These are phyloP conservation scores for Skeletonema grethae DNA, from an alignment of 108 stramenopile genomes.

Conservation along the genomic window DNA sequence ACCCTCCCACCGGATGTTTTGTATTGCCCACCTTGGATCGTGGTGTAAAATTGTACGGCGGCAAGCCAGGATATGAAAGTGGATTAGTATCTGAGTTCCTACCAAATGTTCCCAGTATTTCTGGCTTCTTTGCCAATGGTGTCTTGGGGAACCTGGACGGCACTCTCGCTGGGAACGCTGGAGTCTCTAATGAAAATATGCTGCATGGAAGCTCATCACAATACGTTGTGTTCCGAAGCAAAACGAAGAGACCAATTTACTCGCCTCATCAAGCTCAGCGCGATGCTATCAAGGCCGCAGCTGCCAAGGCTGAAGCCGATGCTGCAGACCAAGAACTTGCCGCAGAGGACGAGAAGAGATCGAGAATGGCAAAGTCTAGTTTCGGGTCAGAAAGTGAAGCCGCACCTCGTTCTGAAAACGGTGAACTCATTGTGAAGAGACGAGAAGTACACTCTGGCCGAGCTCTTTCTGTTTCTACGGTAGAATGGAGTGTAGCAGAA, in stretches of 20 bases:
- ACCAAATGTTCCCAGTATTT: slow-evolving; percentile 60
- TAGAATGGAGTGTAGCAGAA: slow-evolving; percentile 91
- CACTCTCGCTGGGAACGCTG: slow-evolving; percentile 20
- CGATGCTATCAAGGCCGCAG: slow-evolving; percentile 34
- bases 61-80: slow-evolving; percentile 78
- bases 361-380: slow-evolving; percentile 15
- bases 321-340: slow-evolving; percentile 34
- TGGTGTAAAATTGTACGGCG: slow-evolving; percentile 79
- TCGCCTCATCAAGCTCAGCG: slow-evolving; percentile 46
- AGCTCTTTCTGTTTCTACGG: slow-evolving; percentile 75
- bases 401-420: slow-evolving; percentile 71
- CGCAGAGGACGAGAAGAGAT: slow-evolving; percentile 41
- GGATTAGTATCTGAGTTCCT: slow-evolving; percentile 54
- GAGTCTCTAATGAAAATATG: slow-evolving; percentile 38
- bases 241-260: slow-evolving; percentile 68
- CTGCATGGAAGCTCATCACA: slow-evolving; percentile 72
- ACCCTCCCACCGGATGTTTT: slow-evolving; percentile 69
- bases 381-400: slow-evolving; percentile 29
- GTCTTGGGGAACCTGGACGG: slow-evolving; percentile 69
- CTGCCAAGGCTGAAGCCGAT: slow-evolving; percentile 39
- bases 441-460: slow-evolving; percentile 86
- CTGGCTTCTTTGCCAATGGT: slow-evolving; percentile 83
- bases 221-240: slow-evolving; percentile 76
- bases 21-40: slow-evolving; percentile 80
- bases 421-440: slow-evolving; percentile 76